Conservation (phyloP, 139 green algal species). For the Klebsormidium nitens region DNA sequence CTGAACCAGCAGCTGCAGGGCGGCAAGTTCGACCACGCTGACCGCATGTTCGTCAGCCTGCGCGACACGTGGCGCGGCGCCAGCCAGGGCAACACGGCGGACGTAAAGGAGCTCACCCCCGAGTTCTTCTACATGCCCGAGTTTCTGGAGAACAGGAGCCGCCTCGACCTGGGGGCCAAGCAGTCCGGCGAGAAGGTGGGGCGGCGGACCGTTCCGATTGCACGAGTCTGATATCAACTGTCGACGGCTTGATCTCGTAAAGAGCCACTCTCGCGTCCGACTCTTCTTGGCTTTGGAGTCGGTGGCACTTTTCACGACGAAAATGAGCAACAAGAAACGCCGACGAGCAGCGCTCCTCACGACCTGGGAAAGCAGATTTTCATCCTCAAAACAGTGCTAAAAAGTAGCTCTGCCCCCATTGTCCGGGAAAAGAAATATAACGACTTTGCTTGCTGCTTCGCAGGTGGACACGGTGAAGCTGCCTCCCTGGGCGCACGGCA, state of each 20-base stretch:
- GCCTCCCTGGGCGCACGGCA: slow-evolving; percentile 67
- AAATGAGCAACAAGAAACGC: too few relatives aligned
- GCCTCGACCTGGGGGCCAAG: slow-evolving; percentile 25
- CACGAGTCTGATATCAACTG: too few relatives aligned
- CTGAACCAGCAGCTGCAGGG: slow-evolving; percentile 45
- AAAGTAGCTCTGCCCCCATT: not conserved
- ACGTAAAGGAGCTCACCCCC: slow-evolving; percentile 98
- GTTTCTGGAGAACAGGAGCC: slow-evolving; percentile 50
- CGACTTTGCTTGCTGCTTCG: too few relatives aligned
- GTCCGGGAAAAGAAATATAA: slow-evolving; percentile 50
- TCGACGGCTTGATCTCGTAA: too few relatives aligned
- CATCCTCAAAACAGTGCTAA: not conserved
- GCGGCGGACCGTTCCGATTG: too few relatives aligned
- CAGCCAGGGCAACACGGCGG: slow-evolving; percentile 49
- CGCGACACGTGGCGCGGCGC: slow-evolving; percentile 33
- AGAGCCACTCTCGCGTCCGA: too few relatives aligned
- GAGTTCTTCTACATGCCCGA: slow-evolving; percentile 81
- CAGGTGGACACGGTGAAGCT: slow-evolving; percentile 72
- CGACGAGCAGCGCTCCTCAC: too few relatives aligned
- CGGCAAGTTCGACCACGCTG: slow-evolving; percentile 51
- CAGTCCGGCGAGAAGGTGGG: slow-evolving; percentile 38
- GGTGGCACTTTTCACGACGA: too few relatives aligned
- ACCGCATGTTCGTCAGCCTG: slow-evolving; percentile 48
- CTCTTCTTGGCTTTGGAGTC: too few relatives aligned
- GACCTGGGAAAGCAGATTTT: not conserved